A percentile compares a stretch with the other conserved stretches of the same genome.
Conservation (phyloP, 2,329 filamentous ascomycete genomes). For the Fusarium verticillioides region DNA sequence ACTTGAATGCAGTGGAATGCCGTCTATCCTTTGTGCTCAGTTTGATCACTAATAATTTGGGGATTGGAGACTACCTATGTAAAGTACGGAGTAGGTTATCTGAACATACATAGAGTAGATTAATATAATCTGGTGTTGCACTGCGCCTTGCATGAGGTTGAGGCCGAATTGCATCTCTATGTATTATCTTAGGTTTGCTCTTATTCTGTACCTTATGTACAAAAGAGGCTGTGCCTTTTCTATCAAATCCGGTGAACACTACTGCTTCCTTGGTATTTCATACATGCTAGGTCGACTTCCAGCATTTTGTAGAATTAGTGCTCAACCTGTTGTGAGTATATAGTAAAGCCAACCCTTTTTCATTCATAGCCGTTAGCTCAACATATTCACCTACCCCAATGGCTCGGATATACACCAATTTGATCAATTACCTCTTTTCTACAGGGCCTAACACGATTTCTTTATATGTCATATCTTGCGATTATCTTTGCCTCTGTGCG, state of each 20-base stretch:
- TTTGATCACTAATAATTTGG: not conserved
- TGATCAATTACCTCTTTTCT: not conserved
- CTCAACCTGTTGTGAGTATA: not conserved
- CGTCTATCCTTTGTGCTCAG: not conserved
- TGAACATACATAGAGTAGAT: not conserved
- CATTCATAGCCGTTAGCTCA: not conserved
- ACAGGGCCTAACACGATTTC: not conserved
- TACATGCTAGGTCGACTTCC: too few species aligned
- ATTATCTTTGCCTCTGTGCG: not conserved
- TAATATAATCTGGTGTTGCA: not conserved
- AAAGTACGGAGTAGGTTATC: not conserved
- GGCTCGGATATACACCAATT: too few species aligned
- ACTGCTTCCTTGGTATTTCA: too few species aligned
- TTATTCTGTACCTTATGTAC: not conserved
- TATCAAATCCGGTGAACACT: too few species aligned
- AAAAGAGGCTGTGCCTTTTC: not conserved
- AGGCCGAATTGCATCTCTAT: not conserved
- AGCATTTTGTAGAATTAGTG: too few species aligned
- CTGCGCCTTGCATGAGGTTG: not conserved
- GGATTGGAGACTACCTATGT: not conserved
- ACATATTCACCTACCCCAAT: not conserved
- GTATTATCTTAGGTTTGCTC: not conserved
- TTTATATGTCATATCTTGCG: not conserved
- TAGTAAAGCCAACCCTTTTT: not conserved
- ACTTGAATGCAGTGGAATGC: conserved; percentile 19